Evolutionary conservation across 768 basidiomycete genomes (phyloP).

Genomic region (Nidularia pulvinata): DNA sequence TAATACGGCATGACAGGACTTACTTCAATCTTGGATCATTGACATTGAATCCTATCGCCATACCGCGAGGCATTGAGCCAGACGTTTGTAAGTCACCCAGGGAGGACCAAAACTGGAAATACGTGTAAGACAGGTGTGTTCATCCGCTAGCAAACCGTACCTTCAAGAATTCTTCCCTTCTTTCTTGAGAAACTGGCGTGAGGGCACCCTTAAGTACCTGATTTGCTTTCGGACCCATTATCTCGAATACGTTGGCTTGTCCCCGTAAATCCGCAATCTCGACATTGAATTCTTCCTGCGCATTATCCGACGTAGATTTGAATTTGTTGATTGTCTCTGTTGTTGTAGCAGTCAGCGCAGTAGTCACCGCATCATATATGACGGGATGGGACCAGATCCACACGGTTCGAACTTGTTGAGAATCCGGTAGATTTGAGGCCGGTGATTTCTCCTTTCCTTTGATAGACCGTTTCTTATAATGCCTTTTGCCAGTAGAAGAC

Average conservation of each 20-base stretch:
- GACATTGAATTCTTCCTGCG: constrained; percentile 35
- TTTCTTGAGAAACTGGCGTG: constrained; percentile 44
- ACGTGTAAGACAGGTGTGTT: neutral
- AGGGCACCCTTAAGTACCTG: constrained; percentile 72
- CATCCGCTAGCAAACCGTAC: constrained; percentile 24
- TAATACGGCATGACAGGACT: constrained; percentile 13
- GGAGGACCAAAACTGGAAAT: constrained; percentile 63
- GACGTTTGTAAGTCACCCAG: constrained; percentile 63
- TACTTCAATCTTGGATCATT: constrained; percentile 89
- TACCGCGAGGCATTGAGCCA: constrained; percentile 68
- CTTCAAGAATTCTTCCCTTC: constrained; percentile 57
- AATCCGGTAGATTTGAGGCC: constrained; percentile 4
- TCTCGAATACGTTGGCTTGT: constrained; percentile 80
- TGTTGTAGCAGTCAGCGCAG: constrained; percentile 47
- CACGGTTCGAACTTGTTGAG: constrained; percentile 34
- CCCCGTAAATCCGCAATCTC: constrained; percentile 74
- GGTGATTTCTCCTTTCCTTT: constrained; percentile 9
- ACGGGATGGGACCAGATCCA: constrained; percentile 87
- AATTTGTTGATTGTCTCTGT: constrained; percentile 29
- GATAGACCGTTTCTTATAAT: neutral
- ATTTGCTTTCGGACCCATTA: constrained; percentile 84
- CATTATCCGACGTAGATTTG: constrained; percentile 23
- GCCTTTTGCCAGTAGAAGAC: neutral
- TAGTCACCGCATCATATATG: constrained; percentile 56
- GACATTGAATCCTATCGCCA: constrained; percentile 78